Evolutionary conservation across 2,329 filamentous ascomycete species (phyloP).

Genomic region (Ophiostoma himal-ulmi): DNA sequence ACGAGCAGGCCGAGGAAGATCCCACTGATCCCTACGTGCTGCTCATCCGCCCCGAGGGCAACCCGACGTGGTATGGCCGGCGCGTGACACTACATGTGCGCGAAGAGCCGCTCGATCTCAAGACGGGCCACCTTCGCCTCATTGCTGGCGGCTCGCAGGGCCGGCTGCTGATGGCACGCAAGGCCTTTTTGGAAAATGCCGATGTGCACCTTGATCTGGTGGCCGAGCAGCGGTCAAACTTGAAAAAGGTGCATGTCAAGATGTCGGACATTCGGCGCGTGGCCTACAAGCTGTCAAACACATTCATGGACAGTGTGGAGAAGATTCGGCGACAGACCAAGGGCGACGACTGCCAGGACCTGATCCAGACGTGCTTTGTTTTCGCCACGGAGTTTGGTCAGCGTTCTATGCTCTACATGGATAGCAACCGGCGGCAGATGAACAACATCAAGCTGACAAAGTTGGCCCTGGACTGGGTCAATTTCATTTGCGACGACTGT

Average conservation of each 20-base stretch:
- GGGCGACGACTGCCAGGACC: constrained; percentile 82
- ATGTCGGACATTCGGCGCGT: constrained; percentile 93
- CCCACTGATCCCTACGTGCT: constrained; percentile 76
- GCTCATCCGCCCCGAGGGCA: constrained; percentile 74
- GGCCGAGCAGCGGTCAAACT: constrained; percentile 86
- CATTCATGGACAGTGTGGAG: constrained; percentile 97
- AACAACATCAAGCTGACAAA: constrained; percentile 95
- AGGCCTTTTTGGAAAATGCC: constrained; percentile 68
- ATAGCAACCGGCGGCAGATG: constrained; percentile 90
- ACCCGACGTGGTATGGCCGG: constrained; percentile 74
- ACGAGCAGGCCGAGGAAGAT: constrained; percentile 59
- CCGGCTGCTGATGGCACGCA: constrained; percentile 71
- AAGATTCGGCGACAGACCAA: constrained; percentile 81
- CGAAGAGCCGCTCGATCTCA: constrained; percentile 76
- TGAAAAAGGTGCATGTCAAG: constrained; percentile 84
- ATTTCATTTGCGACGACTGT: constrained; percentile 96
- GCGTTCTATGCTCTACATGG: constrained; percentile 89
- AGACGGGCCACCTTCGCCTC: constrained; percentile 77
- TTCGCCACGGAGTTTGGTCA: constrained; percentile 99
- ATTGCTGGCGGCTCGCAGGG: constrained; percentile 82
- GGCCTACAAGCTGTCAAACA: constrained; percentile 92
- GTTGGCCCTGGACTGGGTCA: constrained; percentile 91
- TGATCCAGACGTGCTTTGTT: constrained; percentile 95
- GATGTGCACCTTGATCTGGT: constrained; percentile 82
- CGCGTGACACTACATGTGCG: constrained; percentile 65